Evolutionary conservation across 164 flowering plant genomes (phyloP).

Genomic region (Euptelea pleiosperma): DNA sequence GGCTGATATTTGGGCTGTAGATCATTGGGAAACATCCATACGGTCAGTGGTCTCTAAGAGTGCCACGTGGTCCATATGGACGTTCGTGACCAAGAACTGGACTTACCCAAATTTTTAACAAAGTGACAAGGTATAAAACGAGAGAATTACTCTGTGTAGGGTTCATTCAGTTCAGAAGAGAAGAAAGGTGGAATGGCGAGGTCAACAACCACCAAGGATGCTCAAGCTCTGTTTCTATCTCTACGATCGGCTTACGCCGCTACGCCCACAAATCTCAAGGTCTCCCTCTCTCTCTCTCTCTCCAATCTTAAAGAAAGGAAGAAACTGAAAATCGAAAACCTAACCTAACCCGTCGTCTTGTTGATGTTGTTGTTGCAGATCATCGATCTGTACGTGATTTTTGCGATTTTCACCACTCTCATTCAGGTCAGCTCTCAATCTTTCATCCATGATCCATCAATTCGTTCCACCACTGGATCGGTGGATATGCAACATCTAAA

Average conservation of each 20-base stretch:
- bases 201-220: constrained; percentile 47
- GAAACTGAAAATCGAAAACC: neutral
- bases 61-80: too few relatives aligned
- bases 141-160: too few relatives aligned
- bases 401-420: constrained; percentile 67
- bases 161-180: too few relatives aligned
- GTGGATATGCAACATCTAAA: neutral
- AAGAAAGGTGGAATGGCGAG: constrained; percentile 35
- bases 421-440: constrained; percentile 53
- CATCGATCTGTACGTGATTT: constrained; percentile 79
- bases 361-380: constrained; percentile 39
- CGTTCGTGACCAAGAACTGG: too few relatives aligned
- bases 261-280: constrained; percentile 80
- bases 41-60: too few relatives aligned
- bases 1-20: too few relatives aligned
- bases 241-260: constrained; percentile 71
- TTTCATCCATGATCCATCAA: neutral
- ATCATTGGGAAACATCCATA: too few relatives aligned
- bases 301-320: neutral
- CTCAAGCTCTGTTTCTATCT: constrained; percentile 57
- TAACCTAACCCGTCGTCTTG: neutral
- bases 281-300: constrained; percentile 20
- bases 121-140: too few relatives aligned
- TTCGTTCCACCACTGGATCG: neutral
- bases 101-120: too few relatives aligned